These are phyloP conservation scores for Fomitiporia mediterranea DNA, from an alignment of 1,284 basidiomycete genomes.

Conservation along the genomic window DNA sequence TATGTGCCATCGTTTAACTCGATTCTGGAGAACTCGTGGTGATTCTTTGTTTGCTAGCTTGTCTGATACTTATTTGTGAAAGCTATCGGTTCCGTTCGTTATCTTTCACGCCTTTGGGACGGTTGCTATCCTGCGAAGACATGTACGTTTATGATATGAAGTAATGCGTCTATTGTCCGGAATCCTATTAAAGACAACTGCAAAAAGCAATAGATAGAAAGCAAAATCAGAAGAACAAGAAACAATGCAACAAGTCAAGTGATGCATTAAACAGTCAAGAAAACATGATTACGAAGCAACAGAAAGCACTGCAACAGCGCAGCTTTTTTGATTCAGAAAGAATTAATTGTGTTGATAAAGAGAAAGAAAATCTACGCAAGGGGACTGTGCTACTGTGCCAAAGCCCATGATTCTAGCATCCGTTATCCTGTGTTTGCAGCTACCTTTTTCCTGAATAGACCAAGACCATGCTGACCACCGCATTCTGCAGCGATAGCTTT, in stretches of 20 bases:
- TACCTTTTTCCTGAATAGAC: constrained; percentile 57
- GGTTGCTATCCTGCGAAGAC: neutral
- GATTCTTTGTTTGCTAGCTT: neutral
- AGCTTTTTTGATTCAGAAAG: no score
- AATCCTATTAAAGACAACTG: constrained; percentile 3
- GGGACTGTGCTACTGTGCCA: no score
- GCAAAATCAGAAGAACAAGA: neutral
- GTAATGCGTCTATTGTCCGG: neutral
- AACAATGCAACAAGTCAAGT: neutral
- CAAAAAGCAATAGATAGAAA: no score
- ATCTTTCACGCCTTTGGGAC: neutral
- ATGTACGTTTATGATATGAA: neutral
- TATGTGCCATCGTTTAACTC: constrained; percentile 29
- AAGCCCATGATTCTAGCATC: neutral
- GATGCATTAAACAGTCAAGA: neutral
- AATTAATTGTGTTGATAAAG: no score
- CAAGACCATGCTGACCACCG: constrained; percentile 70
- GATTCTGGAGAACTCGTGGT: neutral
- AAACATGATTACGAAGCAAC: neutral
- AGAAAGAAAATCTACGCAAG: neutral
- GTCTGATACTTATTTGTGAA: constrained; percentile 6
- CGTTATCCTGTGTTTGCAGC: neutral
- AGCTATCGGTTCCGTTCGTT: neutral
- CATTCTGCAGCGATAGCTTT: constrained; percentile 55
- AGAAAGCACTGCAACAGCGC: neutral